Percentiles rank a stretch among this genome's conserved stretches.
Conservation (phyloP, 768 basidiomycete genomes). For the Tylopilus subfusipes region DNA sequence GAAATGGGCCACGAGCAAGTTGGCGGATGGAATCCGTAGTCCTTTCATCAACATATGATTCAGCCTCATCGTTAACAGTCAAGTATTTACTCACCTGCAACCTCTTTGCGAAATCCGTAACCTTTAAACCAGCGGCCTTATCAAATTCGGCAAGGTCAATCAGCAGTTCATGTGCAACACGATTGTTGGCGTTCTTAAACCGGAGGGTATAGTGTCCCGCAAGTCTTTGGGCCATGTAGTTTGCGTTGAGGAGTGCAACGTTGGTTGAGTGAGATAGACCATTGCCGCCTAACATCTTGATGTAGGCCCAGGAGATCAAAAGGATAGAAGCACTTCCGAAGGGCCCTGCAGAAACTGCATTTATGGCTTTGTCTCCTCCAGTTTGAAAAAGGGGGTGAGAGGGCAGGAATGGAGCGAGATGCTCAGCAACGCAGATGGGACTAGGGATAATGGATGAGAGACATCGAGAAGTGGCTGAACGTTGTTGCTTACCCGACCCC, state of each 20-base stretch:
- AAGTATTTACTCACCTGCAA: conserved; percentile 59
- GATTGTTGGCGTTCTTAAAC: conserved; percentile 86
- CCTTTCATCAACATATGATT: conserved; percentile 38
- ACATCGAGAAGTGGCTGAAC: background rate
- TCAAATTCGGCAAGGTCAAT: conserved; percentile 97
- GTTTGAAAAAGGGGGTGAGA: conserved; percentile 72
- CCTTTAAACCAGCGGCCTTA: conserved; percentile 83
- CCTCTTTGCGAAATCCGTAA: conserved; percentile 94
- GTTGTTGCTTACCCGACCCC: conserved; percentile 73
- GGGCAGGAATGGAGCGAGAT: conserved; percentile 93
- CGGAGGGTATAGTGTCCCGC: conserved; percentile 80
- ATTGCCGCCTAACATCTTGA: conserved; percentile 97
- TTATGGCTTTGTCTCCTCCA: conserved; percentile 69
- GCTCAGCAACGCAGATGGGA: conserved; percentile 91
- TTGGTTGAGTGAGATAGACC: conserved; percentile 85
- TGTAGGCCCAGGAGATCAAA: conserved; percentile 97
- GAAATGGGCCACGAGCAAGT: conserved; percentile 98
- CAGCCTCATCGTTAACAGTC: background rate
- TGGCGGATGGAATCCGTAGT: conserved; percentile 94
- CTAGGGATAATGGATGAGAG: conserved; percentile 32
- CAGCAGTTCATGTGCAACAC: conserved; percentile 93
- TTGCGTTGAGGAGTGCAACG: conserved; percentile 88
- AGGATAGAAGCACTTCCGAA: conserved; percentile 95
- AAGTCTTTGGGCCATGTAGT: conserved; percentile 93
- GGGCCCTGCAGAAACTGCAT: conserved; percentile 87